These are phyloP conservation scores for Pseudocercospora eumusae DNA, from an alignment of 2,329 filamentous ascomycete genomes.

Conservation along the genomic window DNA sequence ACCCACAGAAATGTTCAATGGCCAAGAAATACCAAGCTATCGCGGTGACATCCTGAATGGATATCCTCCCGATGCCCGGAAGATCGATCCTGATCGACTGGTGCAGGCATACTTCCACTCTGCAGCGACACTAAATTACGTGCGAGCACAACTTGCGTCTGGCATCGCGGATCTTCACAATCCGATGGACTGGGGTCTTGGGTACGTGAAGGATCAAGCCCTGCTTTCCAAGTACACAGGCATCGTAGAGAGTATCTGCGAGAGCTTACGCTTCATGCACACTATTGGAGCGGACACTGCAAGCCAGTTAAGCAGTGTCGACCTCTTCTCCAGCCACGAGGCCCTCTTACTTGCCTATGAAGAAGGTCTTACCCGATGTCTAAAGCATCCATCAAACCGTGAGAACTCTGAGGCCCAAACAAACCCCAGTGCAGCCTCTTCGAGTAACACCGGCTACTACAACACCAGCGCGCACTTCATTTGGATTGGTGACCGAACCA, in stretches of 20 bases:
- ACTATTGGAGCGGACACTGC: slow-evolving; percentile 88
- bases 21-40: slow-evolving; percentile 82
- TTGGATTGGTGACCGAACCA: slow-evolving; percentile 96
- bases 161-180: slow-evolving; percentile 93
- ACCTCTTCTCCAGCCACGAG: slow-evolving; percentile 94
- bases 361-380: slow-evolving; percentile 75
- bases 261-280: slow-evolving; percentile 82
- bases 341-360: slow-evolving; percentile 94
- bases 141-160: slow-evolving; percentile 77
- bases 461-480: slow-evolving; percentile 95
- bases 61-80: slow-evolving; percentile 71
- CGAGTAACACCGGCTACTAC: slow-evolving; percentile 68
- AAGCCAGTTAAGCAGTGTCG: slow-evolving; percentile 83
- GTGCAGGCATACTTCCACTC: slow-evolving; percentile 95
- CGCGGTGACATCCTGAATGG: slow-evolving; percentile 95
- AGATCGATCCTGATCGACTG: slow-evolving; percentile 78
- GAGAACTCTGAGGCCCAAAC: slow-evolving; percentile 27
- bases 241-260: slow-evolving; percentile 83
- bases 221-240: slow-evolving; percentile 83
- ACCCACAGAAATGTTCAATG: slow-evolving; percentile 78
- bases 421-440: not conserved
- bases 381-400: slow-evolving; percentile 63
- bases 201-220: slow-evolving; percentile 80
- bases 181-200: slow-evolving; percentile 91
- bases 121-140: slow-evolving; percentile 89